Conservation (phyloP, 768 basidiomycete genomes). For the Strobilomyces confusus region DNA sequence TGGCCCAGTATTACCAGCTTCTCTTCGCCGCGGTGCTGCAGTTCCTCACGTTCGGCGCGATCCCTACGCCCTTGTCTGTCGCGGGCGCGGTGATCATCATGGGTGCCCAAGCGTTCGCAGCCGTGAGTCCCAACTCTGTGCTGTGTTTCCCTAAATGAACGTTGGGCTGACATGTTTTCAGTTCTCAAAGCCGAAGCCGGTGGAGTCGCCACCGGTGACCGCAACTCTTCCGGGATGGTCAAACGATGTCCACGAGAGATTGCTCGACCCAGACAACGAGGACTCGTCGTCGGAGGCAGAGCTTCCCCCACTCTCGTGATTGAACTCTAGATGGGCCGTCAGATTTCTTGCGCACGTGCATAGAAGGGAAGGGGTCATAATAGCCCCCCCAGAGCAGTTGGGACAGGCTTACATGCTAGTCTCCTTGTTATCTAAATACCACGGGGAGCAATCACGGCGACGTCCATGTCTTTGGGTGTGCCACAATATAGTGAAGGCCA, state of each 20-base stretch:
- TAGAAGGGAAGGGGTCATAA: not conserved
- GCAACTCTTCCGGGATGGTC: not conserved
- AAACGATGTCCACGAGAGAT: not conserved
- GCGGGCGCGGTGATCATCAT: slow-evolving; percentile 66
- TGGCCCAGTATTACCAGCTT: slow-evolving; percentile 61
- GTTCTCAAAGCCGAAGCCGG: slow-evolving; percentile 2
- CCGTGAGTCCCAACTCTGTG: not conserved
- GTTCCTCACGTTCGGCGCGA: slow-evolving; percentile 56
- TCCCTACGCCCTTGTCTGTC: slow-evolving; percentile 55
- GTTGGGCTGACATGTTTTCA: not conserved
- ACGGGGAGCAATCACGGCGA: no score
- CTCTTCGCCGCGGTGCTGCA: slow-evolving; percentile 69
- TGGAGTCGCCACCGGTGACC: not conserved
- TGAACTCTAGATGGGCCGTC: not conserved
- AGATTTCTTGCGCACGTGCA: no score
- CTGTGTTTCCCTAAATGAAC: not conserved
- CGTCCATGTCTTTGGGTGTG: no score
- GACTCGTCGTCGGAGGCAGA: not conserved
- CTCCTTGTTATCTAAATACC: no score
- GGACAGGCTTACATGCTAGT: not conserved
- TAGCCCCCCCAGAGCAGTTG: not conserved
- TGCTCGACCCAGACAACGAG: not conserved
- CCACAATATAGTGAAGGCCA: no score
- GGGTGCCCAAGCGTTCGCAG: slow-evolving; percentile 10
- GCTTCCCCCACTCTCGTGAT: not conserved